Base-by-base conservation (phyloP, 352 stramenopile genomes). In the Bremia lactucae region DNA sequence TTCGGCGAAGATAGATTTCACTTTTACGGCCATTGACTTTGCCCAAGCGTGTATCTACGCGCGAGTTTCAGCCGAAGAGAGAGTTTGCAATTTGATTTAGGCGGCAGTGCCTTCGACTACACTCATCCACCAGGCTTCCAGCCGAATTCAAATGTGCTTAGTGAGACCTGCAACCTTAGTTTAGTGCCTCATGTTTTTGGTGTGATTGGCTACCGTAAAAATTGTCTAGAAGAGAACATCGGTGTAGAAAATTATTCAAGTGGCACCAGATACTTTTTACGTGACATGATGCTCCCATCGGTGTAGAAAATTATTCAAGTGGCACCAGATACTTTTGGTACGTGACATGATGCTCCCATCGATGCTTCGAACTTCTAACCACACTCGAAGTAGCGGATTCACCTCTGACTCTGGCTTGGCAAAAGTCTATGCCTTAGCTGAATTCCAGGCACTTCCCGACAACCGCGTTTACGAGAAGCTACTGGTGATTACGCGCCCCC, bases 21-120 rank as follows among this genome's bases (percentile, higher is more conserved):
- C 82, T 20, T 94, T 94, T 46, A 69, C 74, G 15, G 71, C 74
- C 5, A 62, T 94, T 38, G 54, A 94, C 31, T 91, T 94, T 59
- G 71, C 74, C 0, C 65, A 78, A 79, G 82, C 9, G 46, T 95
- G 25, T 95, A 86, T 36, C 83, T 84, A 6, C 92, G 82, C 22
- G 82, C 82, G 21, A 90, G 76, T 37, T 94, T 94, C 14, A 94
- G 96, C 33, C 68, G 80, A 18, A 65, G 80, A 41, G 78, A 95
- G 44, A 65, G 71, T 4, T 55, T 96, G 22, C 68, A 87, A 42
- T 85, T 96, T 46, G 95, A 95, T 49, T 51, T 96, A 11, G 85
- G 86, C 31, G 78, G 82, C 14, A 62, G 70, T 10, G 62, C 71
- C 1, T 94, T 94, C 46, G 90, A 85, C 49, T 75, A 83, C 31